Evolutionary conservation across 2,329 filamentous ascomycete genomes (phyloP), one percentile per base, ranked within the genome.

Genomic region (Colletotrichum eremochloae): DNA sequence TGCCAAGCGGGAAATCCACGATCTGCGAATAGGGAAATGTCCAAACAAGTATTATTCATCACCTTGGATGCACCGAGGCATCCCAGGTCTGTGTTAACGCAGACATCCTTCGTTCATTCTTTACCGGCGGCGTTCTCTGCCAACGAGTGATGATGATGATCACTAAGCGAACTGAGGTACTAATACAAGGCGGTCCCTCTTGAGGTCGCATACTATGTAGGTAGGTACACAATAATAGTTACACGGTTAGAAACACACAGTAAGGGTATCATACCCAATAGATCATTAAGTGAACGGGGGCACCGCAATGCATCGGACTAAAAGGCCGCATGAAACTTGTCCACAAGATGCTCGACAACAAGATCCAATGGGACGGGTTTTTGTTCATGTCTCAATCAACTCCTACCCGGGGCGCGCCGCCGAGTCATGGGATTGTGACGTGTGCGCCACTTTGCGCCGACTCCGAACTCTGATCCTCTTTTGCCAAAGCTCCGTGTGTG

Each of bases 401-500:
- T 24, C 8, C n/a, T 31, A 20, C 48, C 33, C 15, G 36, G n/a
- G 20, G 55, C 33, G 50, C 3, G 46, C 40, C 46, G 58, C 40
- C 60, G 60, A 68, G 67, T 68, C 60, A 68, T 57, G 53, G 11
- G 20, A 24, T 46, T 55, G 61, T 42, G 67, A 65, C 53, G 61
- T 36, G 18, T 29, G 44, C 61, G 38, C 12, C 36, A 55, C 48
- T 36, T 18, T 24, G 44, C 7, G 42, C 7, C 1, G 58, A 11
- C 31, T 24, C 58, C 52, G 11, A 68, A 63, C 58, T 53, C 44
- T 52, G 68, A 68, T 63, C 57, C 58, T 71, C 29, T 58, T 68
- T 14, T 36, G 24, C 24, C 8, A 62, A 62, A 48, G 36, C 12
- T 4, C 1, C 20, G 18, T 15, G 18, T 29, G 29, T 20, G 52